Conservation (phyloP, 495 filamentous ascomycete species). For the Daldinia bambusicola region DNA sequence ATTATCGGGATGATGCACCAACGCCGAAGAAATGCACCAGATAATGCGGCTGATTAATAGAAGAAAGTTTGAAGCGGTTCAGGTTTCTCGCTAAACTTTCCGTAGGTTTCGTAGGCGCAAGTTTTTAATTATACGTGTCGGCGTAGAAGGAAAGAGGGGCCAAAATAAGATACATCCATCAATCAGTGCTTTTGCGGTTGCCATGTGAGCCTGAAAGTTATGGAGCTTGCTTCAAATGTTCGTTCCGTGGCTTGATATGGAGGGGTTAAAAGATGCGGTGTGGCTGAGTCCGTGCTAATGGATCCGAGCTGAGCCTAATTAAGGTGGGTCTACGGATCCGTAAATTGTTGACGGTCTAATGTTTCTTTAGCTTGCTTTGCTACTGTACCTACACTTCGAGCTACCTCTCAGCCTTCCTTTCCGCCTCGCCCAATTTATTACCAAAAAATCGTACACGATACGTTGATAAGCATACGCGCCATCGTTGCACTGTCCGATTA, state of each 20-base stretch:
- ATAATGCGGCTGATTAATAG: slow-evolving; percentile 1
- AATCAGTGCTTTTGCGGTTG: slow-evolving; percentile 40
- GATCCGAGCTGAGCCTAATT: no score
- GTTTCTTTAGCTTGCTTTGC: neutral
- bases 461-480: slow-evolving; percentile 5
- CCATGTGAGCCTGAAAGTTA: slow-evolving; percentile 46
- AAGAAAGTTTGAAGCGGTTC: neutral
- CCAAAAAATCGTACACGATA: slow-evolving; percentile 14
- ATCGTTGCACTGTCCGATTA: neutral
- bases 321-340: neutral
- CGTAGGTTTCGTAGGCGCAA: slow-evolving; percentile 18
- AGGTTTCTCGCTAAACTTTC: neutral
- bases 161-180: slow-evolving; percentile 35
- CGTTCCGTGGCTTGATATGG: slow-evolving; percentile 35
- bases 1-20: slow-evolving; percentile 14
- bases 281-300: no score
- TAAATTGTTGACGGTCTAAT: neutral
- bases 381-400: neutral
- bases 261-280: slow-evolving; percentile 24
- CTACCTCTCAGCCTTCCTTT: slow-evolving; percentile 39
- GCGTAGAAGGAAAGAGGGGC: slow-evolving; percentile 42
- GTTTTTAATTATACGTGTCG: slow-evolving; percentile 34
- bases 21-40: slow-evolving; percentile 23
- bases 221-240: slow-evolving; percentile 26
- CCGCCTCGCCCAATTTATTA: slow-evolving; percentile 38